These are phyloP conservation scores for Lactarius trivialis DNA, from an alignment of 768 basidiomycete species.

Conservation along the genomic window DNA sequence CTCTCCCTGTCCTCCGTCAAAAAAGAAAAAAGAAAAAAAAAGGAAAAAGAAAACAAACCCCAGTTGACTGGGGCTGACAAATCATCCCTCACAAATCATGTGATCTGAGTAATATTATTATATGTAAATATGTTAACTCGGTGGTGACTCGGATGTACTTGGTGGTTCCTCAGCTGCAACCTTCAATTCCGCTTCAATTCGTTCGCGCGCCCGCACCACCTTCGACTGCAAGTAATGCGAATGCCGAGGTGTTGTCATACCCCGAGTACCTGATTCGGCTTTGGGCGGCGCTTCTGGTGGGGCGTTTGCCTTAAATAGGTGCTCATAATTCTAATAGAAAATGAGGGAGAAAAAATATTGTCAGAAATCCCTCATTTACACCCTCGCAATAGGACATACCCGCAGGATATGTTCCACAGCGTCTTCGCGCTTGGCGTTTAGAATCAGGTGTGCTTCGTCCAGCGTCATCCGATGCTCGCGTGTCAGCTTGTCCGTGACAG, in stretches of 20 bases:
- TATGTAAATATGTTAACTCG: no score
- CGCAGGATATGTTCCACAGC: conserved; percentile 61
- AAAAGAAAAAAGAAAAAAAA: neutral
- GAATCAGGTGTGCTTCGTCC: conserved; percentile 89
- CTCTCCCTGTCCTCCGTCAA: neutral
- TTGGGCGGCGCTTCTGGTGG: conserved; percentile 49
- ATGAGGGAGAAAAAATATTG: neutral
- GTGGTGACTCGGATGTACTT: conserved; percentile 3
- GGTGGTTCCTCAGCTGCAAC: conserved; percentile 27
- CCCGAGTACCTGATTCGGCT: conserved; percentile 39
- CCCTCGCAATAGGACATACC: conserved; percentile 38
- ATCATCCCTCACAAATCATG: neutral
- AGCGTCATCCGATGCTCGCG: conserved; percentile 87
- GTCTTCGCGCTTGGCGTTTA: conserved; percentile 79
- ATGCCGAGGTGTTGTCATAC: conserved; percentile 40
- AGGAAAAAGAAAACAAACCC: neutral
- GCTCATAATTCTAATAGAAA: conserved; percentile 75
- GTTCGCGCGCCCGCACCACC: conserved; percentile 89
- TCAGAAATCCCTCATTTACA: neutral
- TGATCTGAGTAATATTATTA: neutral
- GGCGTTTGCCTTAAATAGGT: conserved; percentile 85
- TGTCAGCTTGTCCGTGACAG: conserved; percentile 73
- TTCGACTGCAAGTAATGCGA: conserved; percentile 97
- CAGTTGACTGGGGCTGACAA: neutral
- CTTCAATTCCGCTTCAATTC: conserved; percentile 82